phyloP scores from a whole-genome alignment of 495 filamentous ascomycete genomes.

The Penicillium silybi region DNA sequence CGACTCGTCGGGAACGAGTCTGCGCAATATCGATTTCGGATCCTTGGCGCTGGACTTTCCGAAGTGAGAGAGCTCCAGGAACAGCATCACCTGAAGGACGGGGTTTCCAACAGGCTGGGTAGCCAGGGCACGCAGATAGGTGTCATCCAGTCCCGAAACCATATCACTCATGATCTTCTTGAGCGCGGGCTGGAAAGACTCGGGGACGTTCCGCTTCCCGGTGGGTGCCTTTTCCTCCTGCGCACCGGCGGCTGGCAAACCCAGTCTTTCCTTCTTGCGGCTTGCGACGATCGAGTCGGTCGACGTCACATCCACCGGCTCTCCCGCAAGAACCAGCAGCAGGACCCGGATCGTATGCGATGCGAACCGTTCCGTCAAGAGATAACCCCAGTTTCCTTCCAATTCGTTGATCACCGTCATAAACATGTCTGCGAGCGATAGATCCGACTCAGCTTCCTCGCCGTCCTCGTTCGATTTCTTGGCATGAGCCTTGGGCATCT shows the following conservation, averaged over 20 bases:
- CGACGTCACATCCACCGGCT: constrained; percentile 61
- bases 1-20: constrained; percentile 62
- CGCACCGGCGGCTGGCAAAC: constrained; percentile 33
- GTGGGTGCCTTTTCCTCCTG: constrained; percentile 33
- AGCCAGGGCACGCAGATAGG: constrained; percentile 72
- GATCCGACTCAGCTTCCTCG: constrained; percentile 34
- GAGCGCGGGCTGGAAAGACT: constrained; percentile 68
- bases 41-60: constrained; percentile 61
- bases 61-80: constrained; percentile 72
- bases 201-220: constrained; percentile 61
- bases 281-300: constrained; percentile 72
- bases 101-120: constrained; percentile 88
- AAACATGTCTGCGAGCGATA: constrained; percentile 81
- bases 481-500: constrained; percentile 46
- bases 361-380: constrained; percentile 83
- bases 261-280: constrained; percentile 83
- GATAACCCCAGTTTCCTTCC: constrained; percentile 73
- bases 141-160: constrained; percentile 63
- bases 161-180: constrained; percentile 75
- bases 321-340: constrained; percentile 78
- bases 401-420: constrained; percentile 77
- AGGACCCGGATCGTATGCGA: constrained; percentile 87
- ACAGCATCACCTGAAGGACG: constrained; percentile 78
- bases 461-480: constrained; percentile 29
- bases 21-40: constrained; percentile 52